Conservation (phyloP, 768 basidiomycete species). For the Amanita muscaria region DNA sequence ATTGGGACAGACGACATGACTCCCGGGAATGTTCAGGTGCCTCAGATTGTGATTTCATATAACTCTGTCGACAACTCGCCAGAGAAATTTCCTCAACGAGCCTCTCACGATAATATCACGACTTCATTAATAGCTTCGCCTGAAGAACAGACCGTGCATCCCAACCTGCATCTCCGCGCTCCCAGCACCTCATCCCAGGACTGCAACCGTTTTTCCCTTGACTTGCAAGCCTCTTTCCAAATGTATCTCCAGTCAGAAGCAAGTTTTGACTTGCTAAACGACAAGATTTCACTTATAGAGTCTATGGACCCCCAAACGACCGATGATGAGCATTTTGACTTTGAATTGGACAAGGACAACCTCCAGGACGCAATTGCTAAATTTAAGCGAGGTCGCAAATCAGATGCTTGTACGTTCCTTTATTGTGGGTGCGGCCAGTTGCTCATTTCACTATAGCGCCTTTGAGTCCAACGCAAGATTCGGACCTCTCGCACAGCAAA, state of each 20-base stretch:
- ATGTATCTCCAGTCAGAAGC: constrained; percentile 37
- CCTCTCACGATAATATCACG: background rate
- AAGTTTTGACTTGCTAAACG: constrained; percentile 44
- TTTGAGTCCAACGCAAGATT: background rate
- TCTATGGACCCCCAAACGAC: constrained; percentile 16
- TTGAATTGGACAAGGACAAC: constrained; percentile 19
- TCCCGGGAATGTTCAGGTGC: too few relatives aligned
- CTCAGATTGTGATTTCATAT: too few relatives aligned
- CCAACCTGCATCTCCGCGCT: background rate
- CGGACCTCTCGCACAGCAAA: background rate
- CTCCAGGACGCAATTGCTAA: constrained; percentile 9
- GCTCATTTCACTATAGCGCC: background rate
- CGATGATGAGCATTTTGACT: constrained; percentile 34
- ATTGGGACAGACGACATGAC: too few relatives aligned
- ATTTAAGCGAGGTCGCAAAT: background rate
- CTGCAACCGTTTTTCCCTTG: constrained; percentile 31
- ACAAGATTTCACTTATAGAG: constrained; percentile 34
- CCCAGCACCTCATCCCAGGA: constrained; percentile 17
- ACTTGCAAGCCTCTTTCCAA: constrained; percentile 40
- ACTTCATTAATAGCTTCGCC: background rate
- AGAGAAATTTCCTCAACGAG: background rate
- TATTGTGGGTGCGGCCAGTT: background rate
- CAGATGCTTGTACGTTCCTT: background rate
- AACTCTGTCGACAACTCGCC: too few relatives aligned
- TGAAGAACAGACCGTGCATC: background rate